These are phyloP conservation scores for Graphium sp. DNA, from an alignment of 2,329 filamentous ascomycete genomes.

Conservation along the genomic window DNA sequence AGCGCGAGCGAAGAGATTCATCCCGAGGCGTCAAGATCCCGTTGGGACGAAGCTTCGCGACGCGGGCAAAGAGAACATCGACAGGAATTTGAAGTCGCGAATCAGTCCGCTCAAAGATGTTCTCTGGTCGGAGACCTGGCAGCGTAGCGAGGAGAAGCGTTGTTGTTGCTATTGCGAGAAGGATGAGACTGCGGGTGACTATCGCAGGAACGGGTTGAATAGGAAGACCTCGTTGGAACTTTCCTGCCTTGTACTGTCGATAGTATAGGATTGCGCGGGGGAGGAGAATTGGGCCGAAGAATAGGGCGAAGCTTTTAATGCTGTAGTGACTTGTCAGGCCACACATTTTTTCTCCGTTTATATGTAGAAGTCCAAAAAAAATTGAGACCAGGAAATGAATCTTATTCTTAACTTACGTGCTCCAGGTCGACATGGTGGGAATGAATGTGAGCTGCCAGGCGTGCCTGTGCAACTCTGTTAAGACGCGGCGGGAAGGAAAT, in stretches of 20 bases:
- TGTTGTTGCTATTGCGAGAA: constrained; percentile 35
- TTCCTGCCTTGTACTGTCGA: constrained; percentile 31
- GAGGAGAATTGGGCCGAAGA: constrained; percentile 56
- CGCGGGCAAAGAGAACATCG: constrained; percentile 67
- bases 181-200: constrained; percentile 37
- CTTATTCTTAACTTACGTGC: constrained; percentile 3
- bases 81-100: constrained; percentile 76
- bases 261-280: constrained; percentile 50
- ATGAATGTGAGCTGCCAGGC: too few species aligned
- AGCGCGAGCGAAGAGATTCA: constrained; percentile 45
- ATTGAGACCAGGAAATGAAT: not conserved
- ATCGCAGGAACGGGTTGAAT: constrained; percentile 36
- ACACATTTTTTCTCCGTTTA: too few species aligned
- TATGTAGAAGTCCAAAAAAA: too few species aligned
- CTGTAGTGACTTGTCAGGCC: too few species aligned
- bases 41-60: constrained; percentile 36
- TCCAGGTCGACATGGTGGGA: constrained; percentile 5
- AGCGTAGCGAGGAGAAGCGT: constrained; percentile 41
- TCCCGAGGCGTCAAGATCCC: constrained; percentile 38
- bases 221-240: constrained; percentile 23
- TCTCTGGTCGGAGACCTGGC: constrained; percentile 54
- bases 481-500: too few species aligned
- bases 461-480: too few species aligned
- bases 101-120: constrained; percentile 62
- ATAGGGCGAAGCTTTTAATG: constrained; percentile 36